Evolutionary conservation across 148 eudicot species (phyloP).

Genomic region (Rhododendron henanense): DNA sequence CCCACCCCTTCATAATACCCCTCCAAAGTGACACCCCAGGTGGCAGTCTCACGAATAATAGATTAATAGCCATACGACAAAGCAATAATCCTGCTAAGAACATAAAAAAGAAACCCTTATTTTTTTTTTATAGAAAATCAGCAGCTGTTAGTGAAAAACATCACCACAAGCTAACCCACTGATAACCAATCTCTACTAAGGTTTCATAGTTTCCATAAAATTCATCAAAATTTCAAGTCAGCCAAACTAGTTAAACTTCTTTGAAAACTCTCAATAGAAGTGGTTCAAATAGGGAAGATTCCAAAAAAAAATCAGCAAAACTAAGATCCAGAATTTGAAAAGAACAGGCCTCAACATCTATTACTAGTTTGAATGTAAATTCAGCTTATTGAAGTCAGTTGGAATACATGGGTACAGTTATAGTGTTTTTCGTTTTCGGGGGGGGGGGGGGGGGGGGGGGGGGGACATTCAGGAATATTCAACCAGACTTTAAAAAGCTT

Average conservation of each 20-base stretch:
- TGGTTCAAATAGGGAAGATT: neutral
- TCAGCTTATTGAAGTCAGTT: neutral
- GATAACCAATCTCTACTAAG: neutral
- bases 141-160: neutral
- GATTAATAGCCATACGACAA: neutral
- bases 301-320: neutral
- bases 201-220: neutral
- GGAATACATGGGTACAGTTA: neutral
- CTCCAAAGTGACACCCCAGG: too few species aligned
- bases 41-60: too few species aligned
- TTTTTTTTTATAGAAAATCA: neutral
- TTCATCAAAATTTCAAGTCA: neutral
- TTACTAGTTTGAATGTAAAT: neutral
- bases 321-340: neutral
- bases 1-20: too few species aligned
- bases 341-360: neutral
- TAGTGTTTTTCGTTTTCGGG: neutral
- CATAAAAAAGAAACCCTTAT: neutral
- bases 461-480: neutral
- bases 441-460: neutral
- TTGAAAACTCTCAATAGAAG: neutral
- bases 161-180: neutral
- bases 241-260: neutral
- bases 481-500: neutral
- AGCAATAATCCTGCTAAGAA: neutral